These are phyloP conservation scores for Crithidia expoeki DNA, from an alignment of 208 protist species.

Conservation along the genomic window DNA sequence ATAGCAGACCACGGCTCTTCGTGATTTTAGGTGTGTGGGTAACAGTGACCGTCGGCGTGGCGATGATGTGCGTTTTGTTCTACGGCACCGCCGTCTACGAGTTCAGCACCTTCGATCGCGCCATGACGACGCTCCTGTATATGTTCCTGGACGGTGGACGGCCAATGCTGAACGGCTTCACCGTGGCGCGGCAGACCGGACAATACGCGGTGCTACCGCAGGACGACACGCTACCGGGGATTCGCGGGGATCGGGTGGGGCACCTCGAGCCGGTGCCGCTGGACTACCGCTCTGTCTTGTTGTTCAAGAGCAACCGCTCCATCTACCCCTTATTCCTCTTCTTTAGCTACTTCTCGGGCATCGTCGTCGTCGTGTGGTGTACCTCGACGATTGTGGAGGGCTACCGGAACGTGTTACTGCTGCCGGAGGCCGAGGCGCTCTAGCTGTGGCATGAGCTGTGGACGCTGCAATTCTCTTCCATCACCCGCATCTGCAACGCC, in stretches of 20 bases:
- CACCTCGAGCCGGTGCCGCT: slow-evolving; percentile 15
- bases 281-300: slow-evolving; percentile 16
- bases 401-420: slow-evolving; percentile 28
- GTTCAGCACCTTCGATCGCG: slow-evolving; percentile 14
- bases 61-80: slow-evolving; percentile 18
- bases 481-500: slow-evolving; percentile 8
- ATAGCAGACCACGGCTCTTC: slow-evolving; percentile 11
- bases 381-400: slow-evolving; percentile 26
- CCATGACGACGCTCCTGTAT: slow-evolving; percentile 20
- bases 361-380: slow-evolving; percentile 29
- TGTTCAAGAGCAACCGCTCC: slow-evolving; percentile 1
- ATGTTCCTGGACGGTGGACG: slow-evolving; percentile 20
- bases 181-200: slow-evolving; percentile 8
- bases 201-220: slow-evolving; percentile 6
- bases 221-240: slow-evolving; percentile 20
- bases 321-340: slow-evolving; percentile 9
- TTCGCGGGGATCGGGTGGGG: slow-evolving; percentile 15
- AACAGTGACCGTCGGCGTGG: slow-evolving; percentile 10
- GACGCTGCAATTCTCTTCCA: slow-evolving; percentile 17
- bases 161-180: slow-evolving; percentile 11
- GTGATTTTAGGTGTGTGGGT: slow-evolving; percentile 15
- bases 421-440: slow-evolving; percentile 10
- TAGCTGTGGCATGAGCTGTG: slow-evolving; percentile 23
- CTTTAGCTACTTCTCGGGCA: slow-evolving; percentile 24
- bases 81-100: slow-evolving; percentile 22